Conservation (phyloP, 345 rosid species). For the Eucalyptus cloeziana region DNA sequence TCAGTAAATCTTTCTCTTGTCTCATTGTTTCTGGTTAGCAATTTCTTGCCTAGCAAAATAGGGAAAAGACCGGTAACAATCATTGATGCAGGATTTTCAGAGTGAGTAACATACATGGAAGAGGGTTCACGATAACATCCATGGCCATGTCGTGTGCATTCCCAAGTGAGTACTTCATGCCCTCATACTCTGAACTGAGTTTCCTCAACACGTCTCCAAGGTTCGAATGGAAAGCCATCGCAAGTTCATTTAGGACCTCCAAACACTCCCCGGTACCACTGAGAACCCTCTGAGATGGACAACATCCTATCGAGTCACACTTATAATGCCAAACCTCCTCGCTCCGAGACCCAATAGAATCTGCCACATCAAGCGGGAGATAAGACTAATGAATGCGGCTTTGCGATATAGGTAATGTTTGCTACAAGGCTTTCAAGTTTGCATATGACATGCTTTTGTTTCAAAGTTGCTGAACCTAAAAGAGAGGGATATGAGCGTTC, state of each 20-base stretch:
- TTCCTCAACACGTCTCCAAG: conserved; percentile 10
- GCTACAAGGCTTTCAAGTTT: background rate
- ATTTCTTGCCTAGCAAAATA: background rate
- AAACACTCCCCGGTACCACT: conserved; percentile 23
- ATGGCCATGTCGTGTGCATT: conserved; percentile 30
- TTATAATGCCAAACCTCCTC: conserved; percentile 34
- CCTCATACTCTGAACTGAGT: conserved; percentile 20
- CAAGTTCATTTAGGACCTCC: conserved; percentile 26
- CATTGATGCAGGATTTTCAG: background rate
- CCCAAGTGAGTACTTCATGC: conserved; percentile 35
- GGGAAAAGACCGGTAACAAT: background rate
- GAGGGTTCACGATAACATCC: conserved; percentile 20
- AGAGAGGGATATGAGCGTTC: background rate
- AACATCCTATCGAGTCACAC: conserved; percentile 47
- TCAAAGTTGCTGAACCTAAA: background rate
- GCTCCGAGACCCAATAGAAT: conserved; percentile 19
- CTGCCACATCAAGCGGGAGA: conserved; percentile 7
- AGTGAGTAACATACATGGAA: conserved; percentile 14
- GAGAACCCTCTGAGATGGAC: conserved; percentile 34
- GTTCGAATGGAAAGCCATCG: conserved; percentile 9
- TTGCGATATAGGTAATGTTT: background rate
- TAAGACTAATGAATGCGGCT: background rate
- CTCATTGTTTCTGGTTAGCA: background rate
- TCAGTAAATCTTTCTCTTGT: background rate
- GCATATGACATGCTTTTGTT: background rate